Percentiles rank a stretch among this genome's conserved stretches.
Conservation (phyloP, 306 rosid species). For the Medicago lupulina region DNA sequence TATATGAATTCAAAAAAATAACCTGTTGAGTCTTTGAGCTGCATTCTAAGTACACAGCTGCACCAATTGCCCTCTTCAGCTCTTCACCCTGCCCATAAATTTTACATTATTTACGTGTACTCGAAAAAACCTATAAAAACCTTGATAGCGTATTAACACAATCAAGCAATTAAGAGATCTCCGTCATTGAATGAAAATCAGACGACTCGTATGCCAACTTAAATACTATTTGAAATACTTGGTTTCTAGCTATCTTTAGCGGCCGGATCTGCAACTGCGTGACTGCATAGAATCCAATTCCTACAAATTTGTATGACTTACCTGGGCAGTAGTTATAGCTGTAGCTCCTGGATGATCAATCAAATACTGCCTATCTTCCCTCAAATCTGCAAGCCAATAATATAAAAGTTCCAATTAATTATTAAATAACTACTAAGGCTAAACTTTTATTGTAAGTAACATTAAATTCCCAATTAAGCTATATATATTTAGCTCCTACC, state of each 20-base stretch:
- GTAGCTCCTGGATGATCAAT: slow-evolving; percentile 72
- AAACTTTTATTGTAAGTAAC: slow-evolving; percentile 26
- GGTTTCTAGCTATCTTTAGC: not conserved
- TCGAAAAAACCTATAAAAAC: slow-evolving; percentile 9
- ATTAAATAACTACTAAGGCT: not conserved
- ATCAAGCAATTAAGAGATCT: not conserved
- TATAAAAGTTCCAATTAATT: slow-evolving; percentile 3
- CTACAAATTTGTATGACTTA: not conserved
- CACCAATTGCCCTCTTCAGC: slow-evolving; percentile 90
- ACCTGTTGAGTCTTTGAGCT: slow-evolving; percentile 98
- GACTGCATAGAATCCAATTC: not conserved
- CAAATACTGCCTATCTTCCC: slow-evolving; percentile 64
- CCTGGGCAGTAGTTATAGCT: slow-evolving; percentile 68
- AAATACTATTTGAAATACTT: not conserved
- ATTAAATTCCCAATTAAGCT: slow-evolving; percentile 17
- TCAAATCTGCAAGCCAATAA: slow-evolving; percentile 59
- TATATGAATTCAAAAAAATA: not conserved
- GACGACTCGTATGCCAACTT: not conserved
- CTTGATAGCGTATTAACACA: not conserved
- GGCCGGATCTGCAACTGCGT: not conserved
- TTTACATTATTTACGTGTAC: slow-evolving; percentile 28
- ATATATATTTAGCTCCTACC: slow-evolving; percentile 43
- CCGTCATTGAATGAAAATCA: not conserved
- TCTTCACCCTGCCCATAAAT: slow-evolving; percentile 79
- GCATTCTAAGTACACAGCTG: slow-evolving; percentile 88